Base-by-base conservation (phyloP, 345 rosid species). In the rapeseed (Brassica napus) region DNA sequence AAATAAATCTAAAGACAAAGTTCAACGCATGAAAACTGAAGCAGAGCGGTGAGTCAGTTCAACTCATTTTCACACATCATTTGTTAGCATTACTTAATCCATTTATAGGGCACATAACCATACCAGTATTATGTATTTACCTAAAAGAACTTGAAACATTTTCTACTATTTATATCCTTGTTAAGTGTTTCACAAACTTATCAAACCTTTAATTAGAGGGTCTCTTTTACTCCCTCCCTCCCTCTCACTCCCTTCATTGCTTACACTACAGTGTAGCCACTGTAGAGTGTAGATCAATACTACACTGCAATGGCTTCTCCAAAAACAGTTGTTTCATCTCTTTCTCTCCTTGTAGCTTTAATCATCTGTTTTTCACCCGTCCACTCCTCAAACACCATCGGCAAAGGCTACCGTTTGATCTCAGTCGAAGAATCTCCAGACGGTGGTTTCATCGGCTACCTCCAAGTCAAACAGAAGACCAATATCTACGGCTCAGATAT, bases 391-490 rank as follows among this genome's bases (percentile, higher is more conserved):
- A 81, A 65, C 28, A 23, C 77, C 80, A 88, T 93, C 77, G 99
- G 98, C 73, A 35, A 85, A 16, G 99, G 99, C 73, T 93, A 96
- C 88, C 90, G 97, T 82, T 80, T 96, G 58, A 81, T 93, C 83
- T 89, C 97, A 39, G 39, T 91, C 54, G 89, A 89, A 76, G 97
- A 93, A 78, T 84, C 94, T 49, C 84, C 87, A 4, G 95, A 88
- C 11, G 97, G 97, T 8, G 94, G 90, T 77, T 77, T 96, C 65
- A 54, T 88, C 6, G 99, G 97, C 9, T 86, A 72, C 74, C 97
- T 96, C 71, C 94, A 92, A 81, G 90, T 96, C 81, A 93, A 92
- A 35, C 77, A 87, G 70, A 89, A 87, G 73, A 93, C 85, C 90
- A 73, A 78, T 1, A 82, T 90, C 84, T 96, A 90, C 80, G 99